Evolutionary conservation across 768 basidiomycete species (phyloP), one percentile per base, ranked within the genome.

Genomic region (Russula sp.): DNA sequence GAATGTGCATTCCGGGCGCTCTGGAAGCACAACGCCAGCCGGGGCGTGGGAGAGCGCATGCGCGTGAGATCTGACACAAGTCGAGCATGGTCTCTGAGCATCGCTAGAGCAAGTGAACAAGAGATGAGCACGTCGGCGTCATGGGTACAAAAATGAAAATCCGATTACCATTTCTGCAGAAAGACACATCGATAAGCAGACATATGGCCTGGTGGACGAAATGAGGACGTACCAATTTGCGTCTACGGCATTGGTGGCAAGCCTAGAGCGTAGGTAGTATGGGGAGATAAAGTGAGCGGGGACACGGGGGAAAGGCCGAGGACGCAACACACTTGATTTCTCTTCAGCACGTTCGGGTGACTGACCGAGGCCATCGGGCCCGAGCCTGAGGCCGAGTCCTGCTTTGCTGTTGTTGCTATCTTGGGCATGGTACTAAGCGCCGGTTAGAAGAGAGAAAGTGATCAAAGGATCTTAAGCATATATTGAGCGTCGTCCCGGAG

Each of bases 81-180:
- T 90, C 32, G 88, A 85, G 70, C 89, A 90, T 5, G 89, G 89
- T 47, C 85, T 76, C 70, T 86, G 84, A 7, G 88, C 87, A 68
- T 91, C 89, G 71, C 88, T 90, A 64, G 61, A 39, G 1, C 8
- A 20, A 8, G 22, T 27, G 22, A 48, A 27, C 11, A 16, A 14
- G 34, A 18, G 20, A n/a, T 49, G 49, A 47, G n/a, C 31, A 13
- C 49, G 27, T 5, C 11, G 22, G 55, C 8, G 13, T n/a, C 18
- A 35, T 37, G 18, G 45, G 8, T 2, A 37, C 14, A 31, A 57
- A 22, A 34, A 3, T 16, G 47, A 47, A 52, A 8, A 31, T 27
- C 8, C 20, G 47, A 57, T 57, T 55, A 72, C 71, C 71, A 72
- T 71, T 72, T 72, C 71, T 72, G 45, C 51, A 27, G 32, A 39